Evolutionary conservation across 805 yeast species (phyloP).

Genomic region (Kuraishia hungarica): DNA sequence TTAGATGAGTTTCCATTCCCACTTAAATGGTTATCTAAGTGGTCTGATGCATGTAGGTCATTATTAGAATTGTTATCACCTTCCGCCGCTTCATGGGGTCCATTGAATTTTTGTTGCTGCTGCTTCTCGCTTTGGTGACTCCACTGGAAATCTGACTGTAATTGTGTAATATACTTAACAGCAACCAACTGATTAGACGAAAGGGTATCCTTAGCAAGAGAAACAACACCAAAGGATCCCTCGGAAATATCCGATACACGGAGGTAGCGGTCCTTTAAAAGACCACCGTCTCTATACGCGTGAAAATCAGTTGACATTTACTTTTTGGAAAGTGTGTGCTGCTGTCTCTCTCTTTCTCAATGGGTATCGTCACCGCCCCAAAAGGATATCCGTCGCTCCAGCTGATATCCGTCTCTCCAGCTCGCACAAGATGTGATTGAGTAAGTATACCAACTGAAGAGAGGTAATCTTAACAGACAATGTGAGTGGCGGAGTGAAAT

Average conservation of each 20-base stretch:
- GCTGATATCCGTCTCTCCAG: no score
- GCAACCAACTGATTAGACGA: slow-evolving; percentile 53
- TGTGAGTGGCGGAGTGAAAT: no score
- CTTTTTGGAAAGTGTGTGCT: no score
- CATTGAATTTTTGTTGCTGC: not conserved
- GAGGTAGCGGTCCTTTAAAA: slow-evolving; percentile 55
- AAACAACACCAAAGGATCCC: slow-evolving; percentile 91
- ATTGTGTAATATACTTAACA: slow-evolving; percentile 49
- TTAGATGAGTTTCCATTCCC: no score
- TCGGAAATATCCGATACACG: slow-evolving; percentile 73
- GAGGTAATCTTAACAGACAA: no score
- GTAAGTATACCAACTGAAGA: no score
- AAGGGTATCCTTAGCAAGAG: slow-evolving; percentile 69
- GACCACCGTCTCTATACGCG: slow-evolving; percentile 23
- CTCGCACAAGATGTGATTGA: no score
- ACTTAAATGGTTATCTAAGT: no score
- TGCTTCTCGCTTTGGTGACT: not conserved
- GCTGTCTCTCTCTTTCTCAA: not conserved
- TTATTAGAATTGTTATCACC: no score
- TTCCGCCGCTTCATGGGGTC: no score
- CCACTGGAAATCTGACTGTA: not conserved
- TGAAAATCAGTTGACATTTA: slow-evolving; percentile 19
- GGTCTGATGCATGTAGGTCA: no score
- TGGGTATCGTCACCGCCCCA: not conserved
- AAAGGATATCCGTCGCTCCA: not conserved